Evolutionary conservation across 805 yeast species (phyloP).

Genomic region (Candida patagonica): DNA sequence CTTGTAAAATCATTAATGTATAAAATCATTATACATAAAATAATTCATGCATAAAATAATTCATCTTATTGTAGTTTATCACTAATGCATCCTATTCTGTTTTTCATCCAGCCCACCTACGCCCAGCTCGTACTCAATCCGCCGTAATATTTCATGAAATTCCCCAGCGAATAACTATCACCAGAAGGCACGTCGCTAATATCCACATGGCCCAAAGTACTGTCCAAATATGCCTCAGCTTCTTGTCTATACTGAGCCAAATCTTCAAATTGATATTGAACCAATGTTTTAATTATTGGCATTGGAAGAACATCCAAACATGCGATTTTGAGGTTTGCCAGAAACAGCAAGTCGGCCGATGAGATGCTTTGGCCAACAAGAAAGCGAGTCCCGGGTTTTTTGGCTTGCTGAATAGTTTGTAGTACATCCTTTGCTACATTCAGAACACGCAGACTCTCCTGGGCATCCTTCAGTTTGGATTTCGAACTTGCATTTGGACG

Average conservation of each 20-base stretch:
- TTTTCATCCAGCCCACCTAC: too few species aligned
- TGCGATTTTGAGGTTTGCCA: conserved; percentile 15
- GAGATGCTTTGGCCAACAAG: conserved; percentile 3
- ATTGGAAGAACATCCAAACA: conserved; percentile 10
- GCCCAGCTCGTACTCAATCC: conserved; percentile 3
- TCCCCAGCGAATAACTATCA: conserved; percentile 7
- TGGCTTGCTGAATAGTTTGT: neutral
- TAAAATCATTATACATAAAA: too few species aligned
- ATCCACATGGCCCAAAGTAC: neutral
- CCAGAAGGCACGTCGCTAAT: neutral
- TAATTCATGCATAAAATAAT: too few species aligned
- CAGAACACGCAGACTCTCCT: conserved; percentile 10
- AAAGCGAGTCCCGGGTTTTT: neutral
- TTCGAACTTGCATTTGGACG: conserved; percentile 1
- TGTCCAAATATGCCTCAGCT: neutral
- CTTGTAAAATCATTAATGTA: too few species aligned
- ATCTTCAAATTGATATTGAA: conserved; percentile 11
- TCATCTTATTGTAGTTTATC: too few species aligned
- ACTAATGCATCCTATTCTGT: neutral
- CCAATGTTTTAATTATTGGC: conserved; percentile 9
- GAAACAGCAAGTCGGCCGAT: conserved; percentile 13
- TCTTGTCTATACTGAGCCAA: conserved; percentile 5
- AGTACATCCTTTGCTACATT: conserved; percentile 8
- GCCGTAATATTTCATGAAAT: conserved; percentile 2
- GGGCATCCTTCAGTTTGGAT: conserved; percentile 9